These are phyloP conservation scores for Bacterosira constricta DNA, from an alignment of 108 stramenopile species.

Conservation along the genomic window DNA sequence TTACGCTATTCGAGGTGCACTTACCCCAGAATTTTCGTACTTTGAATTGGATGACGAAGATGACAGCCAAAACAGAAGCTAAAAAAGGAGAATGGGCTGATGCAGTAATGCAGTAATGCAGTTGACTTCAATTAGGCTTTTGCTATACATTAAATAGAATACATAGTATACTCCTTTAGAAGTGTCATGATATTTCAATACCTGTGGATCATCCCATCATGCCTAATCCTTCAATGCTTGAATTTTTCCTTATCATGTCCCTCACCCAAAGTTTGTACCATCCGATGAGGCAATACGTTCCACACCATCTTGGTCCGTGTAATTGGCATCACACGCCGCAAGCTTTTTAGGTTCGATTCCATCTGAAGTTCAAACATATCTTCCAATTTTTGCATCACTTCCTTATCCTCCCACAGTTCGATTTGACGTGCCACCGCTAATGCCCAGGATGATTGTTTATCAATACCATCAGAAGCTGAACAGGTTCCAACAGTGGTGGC, in stretches of 20 bases:
- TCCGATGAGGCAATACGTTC: conserved; percentile 73
- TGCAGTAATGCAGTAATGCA: too few species aligned
- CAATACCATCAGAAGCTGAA: conserved; percentile 43
- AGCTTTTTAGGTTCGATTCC: conserved; percentile 50
- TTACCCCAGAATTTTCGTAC: conserved; percentile 37
- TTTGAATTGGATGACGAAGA: conserved; percentile 30
- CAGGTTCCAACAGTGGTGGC: conserved; percentile 30
- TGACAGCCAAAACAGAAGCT: too few species aligned
- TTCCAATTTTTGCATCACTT: conserved; percentile 45
- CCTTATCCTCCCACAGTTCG: conserved; percentile 45
- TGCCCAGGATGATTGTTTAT: conserved; percentile 38
- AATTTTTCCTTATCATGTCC: conserved; percentile 8
- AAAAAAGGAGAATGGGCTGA: too few species aligned
- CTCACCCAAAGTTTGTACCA: conserved; percentile 50
- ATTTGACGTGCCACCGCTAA: conserved; percentile 55
- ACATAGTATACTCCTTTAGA: too few species aligned
- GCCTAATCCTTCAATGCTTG: not conserved
- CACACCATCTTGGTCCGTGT: conserved; percentile 89
- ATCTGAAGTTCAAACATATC: conserved; percentile 57
- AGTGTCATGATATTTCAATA: too few species aligned
- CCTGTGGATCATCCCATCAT: too few species aligned
- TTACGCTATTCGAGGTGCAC: conserved; percentile 30
- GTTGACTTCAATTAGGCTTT: too few species aligned
- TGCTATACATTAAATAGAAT: too few species aligned
- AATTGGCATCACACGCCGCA: conserved; percentile 84